Evolutionary conservation across 2,329 filamentous ascomycete species (phyloP), one percentile per base, ranked within the genome.

Genomic region (Hysterium pulicare): DNA sequence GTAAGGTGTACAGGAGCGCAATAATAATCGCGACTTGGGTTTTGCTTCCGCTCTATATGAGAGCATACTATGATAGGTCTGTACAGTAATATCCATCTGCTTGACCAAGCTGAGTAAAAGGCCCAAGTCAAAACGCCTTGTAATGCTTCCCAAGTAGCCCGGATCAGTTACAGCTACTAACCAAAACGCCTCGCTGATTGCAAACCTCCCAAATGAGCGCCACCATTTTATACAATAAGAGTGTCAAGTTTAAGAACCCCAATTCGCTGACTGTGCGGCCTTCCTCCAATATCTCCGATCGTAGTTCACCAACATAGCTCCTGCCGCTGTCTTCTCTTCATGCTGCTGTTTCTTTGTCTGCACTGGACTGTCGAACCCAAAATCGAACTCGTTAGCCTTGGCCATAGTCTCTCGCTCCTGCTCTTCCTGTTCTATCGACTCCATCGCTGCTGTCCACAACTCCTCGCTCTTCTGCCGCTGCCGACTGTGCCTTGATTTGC

Each of bases 211-310:
- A 44, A 48, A 49, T 37, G 52, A 23, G 40, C 51, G n/a, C 35
- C n/a, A 36, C 20, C 20, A 15, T 20, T 26, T 22, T 22, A 16
- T 21, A 15, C 17, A 13, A 19, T 21, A 37, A 13, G 24, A 22
- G 6, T 21, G 21, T 8, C 16, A 13, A 16, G 24, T 23, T 51
- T 35, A 37, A 22, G 15, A 48, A 28, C 23, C 33, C 42, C 38
- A 41, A 9, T 15, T 54, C 24, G 68, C 67, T 38, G 61, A 64
- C 40, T 61, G 54, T 22, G 62, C 55, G 21, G 66, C 66, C 43
- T 73, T 73, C 44, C 78, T 73, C 76, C 79, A 83, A 49, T 76
- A 76, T 32, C 71, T 70, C 52, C 76, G 73, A 46, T 83, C 79
- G 45, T 79, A 79, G 53, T 84, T 84, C 39, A 84, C 79, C 41